Base-by-base conservation (phyloP, 2,329 filamentous ascomycete genomes). In the Rhexocercosporidium sp. region DNA sequence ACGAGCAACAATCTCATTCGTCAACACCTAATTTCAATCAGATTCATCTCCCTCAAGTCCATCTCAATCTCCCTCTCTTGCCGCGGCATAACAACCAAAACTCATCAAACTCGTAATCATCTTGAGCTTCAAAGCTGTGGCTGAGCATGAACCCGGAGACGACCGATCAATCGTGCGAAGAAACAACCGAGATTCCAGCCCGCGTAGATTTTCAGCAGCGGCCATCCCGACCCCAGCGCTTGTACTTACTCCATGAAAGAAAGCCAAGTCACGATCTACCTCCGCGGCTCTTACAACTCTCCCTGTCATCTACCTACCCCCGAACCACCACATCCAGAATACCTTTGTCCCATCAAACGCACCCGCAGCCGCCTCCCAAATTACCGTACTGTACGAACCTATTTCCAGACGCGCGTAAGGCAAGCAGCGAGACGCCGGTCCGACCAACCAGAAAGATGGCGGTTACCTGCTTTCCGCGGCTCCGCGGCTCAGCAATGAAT, bases 401-500 rank as follows among this genome's bases (percentile, higher is more conserved):
- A 37, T 56, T 56, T 41, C 11, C 54, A 57, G 34, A 57, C 31
- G 54, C 34, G 54, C 34, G 3, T 57, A 25, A 37, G 34, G 8
- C 22, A 22, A n/a, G 54, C 54, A 57, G 54, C 54, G 54, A 41
- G 25, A 57, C 54, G 54, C 54, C 54, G 5, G 4, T 57, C 27
- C 34, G n/a, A 25, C 54, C 54, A 57, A 22, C 34, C 34, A 57
- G 31, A 57, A 39, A 3, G 34, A 25, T 41, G 54, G 54, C 54
- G 54, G 54, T 57, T 57, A 41, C 54, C 34, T 57, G 54, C 54
- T 12, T 27, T 25, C 9, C n/a, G 31, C 54, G 54, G 54, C 54
- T 57, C 34, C 54, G 54, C 54, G 54, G 54, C 54, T 57, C 54
- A 57, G 54, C 54, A 57, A 20, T 22, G 34, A 25, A n/a, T n/a